Percentiles rank a stretch among this genome's conserved stretches.
These are phyloP conservation scores for Pythium plurisporium DNA, from an alignment of 352 stramenopile species.

Conservation along the genomic window DNA sequence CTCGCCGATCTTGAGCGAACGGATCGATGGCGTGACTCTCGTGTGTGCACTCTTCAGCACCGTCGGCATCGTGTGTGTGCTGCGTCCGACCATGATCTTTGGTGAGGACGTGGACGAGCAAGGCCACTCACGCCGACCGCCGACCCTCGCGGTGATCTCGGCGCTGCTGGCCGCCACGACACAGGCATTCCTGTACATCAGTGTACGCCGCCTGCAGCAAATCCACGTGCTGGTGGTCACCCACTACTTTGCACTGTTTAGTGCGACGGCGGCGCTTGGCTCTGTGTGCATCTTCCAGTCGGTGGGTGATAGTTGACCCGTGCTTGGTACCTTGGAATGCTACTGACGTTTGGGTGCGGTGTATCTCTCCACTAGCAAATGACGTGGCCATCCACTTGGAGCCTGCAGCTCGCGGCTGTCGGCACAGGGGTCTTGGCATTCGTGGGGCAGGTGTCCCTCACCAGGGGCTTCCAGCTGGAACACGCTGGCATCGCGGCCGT, in stretches of 20 bases:
- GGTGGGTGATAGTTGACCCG: constrained; percentile 17
- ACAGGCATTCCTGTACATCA: constrained; percentile 52
- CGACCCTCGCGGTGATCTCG: constrained; percentile 28
- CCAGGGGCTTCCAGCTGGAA: constrained; percentile 66
- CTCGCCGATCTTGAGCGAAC: constrained; percentile 22
- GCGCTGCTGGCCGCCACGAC: constrained; percentile 34
- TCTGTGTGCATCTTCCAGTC: constrained; percentile 42
- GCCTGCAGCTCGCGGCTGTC: constrained; percentile 41
- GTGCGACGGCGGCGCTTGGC: constrained; percentile 29
- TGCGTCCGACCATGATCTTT: constrained; percentile 39
- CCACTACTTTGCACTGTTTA: constrained; percentile 60
- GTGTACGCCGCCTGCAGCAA: constrained; percentile 39
- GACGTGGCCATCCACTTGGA: constrained; percentile 27
- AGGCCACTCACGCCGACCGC: constrained; percentile 8
- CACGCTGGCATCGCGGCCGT: constrained; percentile 57
- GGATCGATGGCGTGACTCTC: constrained; percentile 32
- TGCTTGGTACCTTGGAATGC: not conserved
- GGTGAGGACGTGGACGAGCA: constrained; percentile 18
- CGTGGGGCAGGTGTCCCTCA: constrained; percentile 55
- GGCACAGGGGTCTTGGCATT: constrained; percentile 42
- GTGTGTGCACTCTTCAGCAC: constrained; percentile 28
- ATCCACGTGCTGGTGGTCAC: constrained; percentile 46
- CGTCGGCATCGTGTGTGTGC: constrained; percentile 35
- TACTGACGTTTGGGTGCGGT: too few relatives aligned
- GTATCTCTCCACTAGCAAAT: constrained; percentile 20